These are phyloP conservation scores for Fusarium incarnatum DNA, from an alignment of 2,329 filamentous ascomycete genomes.

Conservation along the genomic window DNA sequence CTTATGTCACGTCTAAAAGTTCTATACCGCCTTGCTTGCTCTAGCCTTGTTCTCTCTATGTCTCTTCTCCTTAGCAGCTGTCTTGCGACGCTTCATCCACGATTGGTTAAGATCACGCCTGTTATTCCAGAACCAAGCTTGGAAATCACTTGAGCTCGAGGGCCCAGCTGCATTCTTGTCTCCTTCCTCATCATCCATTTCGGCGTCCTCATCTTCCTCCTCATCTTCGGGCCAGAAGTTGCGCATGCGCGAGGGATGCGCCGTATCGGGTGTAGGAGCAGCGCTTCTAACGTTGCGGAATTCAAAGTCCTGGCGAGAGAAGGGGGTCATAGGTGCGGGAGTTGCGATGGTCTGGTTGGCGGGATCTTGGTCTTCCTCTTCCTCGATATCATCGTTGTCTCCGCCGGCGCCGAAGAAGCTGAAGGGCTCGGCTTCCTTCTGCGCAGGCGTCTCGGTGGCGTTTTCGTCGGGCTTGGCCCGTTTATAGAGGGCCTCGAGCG, in stretches of 20 bases:
- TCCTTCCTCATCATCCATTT: conserved; percentile 47
- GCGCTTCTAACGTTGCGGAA: conserved; percentile 83
- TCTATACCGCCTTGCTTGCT: conserved; percentile 55
- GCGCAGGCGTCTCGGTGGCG: conserved; percentile 48
- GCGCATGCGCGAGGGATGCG: conserved; percentile 75
- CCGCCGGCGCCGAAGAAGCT: conserved; percentile 77
- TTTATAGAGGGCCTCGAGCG: conserved; percentile 94
- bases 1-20: conserved; percentile 36
- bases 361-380: conserved; percentile 61
- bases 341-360: conserved; percentile 52
- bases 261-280: conserved; percentile 94
- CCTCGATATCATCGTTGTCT: conserved; percentile 59
- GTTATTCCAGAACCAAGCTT: conserved; percentile 76
- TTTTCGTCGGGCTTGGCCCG: conserved; percentile 63
- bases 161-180: conserved; percentile 39
- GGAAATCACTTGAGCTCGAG: conserved; percentile 63
- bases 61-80: conserved; percentile 73
- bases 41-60: conserved; percentile 73
- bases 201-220: conserved; percentile 51
- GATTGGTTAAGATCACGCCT: conserved; percentile 72
- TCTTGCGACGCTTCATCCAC: conserved; percentile 74
- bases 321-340: conserved; percentile 81
- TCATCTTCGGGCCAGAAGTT: conserved; percentile 64
- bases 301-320: conserved; percentile 81
- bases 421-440: conserved; percentile 70